Evolutionary conservation across 148 eudicot species (phyloP).

Genomic region (Rhododendron henanense): DNA sequence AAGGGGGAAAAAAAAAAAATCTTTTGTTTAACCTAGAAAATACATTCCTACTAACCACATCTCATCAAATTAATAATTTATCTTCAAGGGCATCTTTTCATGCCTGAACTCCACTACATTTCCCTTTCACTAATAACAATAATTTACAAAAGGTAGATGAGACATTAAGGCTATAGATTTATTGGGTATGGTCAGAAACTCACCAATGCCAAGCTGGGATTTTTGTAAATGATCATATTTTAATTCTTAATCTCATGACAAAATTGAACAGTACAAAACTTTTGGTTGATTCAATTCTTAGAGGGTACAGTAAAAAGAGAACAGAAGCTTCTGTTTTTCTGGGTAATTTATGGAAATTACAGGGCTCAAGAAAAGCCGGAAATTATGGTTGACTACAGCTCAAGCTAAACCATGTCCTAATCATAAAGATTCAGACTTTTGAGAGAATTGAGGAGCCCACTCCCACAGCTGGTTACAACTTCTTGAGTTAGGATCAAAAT

Average conservation of each 20-base stretch:
- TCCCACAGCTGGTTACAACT: constrained; percentile 46
- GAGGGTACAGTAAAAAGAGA: constrained; percentile 23
- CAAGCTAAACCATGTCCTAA: constrained; percentile 27
- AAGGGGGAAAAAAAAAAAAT: not conserved
- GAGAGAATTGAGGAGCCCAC: constrained; percentile 24
- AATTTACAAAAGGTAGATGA: not conserved
- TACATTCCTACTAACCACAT: constrained; percentile 23
- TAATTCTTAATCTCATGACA: not conserved
- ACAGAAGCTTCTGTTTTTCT: constrained; percentile 39
- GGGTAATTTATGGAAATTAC: constrained; percentile 18
- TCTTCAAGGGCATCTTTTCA: constrained; percentile 27
- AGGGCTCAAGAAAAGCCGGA: constrained; percentile 27
- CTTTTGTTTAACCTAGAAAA: constrained; percentile 10
- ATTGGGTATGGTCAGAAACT: constrained; percentile 43
- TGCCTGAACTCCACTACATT: constrained; percentile 38
- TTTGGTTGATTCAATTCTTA: not conserved
- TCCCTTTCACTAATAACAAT: constrained; percentile 12
- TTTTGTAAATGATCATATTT: constrained; percentile 14
- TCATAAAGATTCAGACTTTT: constrained; percentile 40
- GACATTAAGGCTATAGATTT: constrained; percentile 24
- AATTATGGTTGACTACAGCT: constrained; percentile 46
- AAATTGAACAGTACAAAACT: constrained; percentile 2
- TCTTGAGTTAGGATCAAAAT: constrained; percentile 10
- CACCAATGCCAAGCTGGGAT: constrained; percentile 54
- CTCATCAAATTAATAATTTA: constrained; percentile 12